Percentiles rank a stretch among this genome's conserved stretches.
Conservation (phyloP, 2,329 filamentous ascomycete genomes). For the Aspergillus puulaauensis region DNA sequence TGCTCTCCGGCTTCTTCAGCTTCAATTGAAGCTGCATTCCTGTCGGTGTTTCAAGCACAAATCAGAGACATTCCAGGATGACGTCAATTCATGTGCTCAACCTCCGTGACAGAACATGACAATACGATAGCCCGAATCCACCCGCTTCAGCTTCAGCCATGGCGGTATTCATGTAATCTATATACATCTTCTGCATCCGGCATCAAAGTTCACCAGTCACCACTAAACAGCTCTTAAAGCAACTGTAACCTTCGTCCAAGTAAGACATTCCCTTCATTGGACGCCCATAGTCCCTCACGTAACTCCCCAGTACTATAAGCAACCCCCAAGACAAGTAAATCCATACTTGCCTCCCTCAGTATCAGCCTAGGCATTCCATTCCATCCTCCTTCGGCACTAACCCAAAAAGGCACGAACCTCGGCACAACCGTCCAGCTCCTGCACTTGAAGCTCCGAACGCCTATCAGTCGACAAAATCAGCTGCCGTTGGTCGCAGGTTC, state of each 20-base stretch:
- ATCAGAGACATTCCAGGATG: neutral
- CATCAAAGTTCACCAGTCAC: neutral
- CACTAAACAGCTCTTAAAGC: neutral
- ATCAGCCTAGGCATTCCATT: conserved; percentile 2
- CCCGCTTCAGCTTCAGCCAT: neutral
- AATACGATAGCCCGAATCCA: conserved; percentile 7
- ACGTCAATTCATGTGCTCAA: conserved; percentile 17
- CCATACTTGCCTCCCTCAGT: neutral
- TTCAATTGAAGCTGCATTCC: neutral
- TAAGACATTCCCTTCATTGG: neutral
- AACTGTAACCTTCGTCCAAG: neutral
- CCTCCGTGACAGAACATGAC: conserved; percentile 14
- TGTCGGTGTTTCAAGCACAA: neutral
- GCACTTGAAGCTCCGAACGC: conserved; percentile 4
- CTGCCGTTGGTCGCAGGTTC: neutral
- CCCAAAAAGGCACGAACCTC: conserved; percentile 6
- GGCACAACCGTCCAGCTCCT: conserved; percentile 4
- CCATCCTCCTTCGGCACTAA: neutral
- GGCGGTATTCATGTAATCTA: neutral
- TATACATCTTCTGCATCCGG: neutral
- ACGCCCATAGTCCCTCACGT: neutral
- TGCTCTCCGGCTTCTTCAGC: neutral
- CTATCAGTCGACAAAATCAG: neutral
- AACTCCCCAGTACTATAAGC: neutral
- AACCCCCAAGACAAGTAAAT: neutral